Percentiles rank a stretch among this genome's conserved stretches.
These are phyloP conservation scores for Carex littledalei DNA, from an alignment of 176 grass and related monocot genomes.

Conservation along the genomic window DNA sequence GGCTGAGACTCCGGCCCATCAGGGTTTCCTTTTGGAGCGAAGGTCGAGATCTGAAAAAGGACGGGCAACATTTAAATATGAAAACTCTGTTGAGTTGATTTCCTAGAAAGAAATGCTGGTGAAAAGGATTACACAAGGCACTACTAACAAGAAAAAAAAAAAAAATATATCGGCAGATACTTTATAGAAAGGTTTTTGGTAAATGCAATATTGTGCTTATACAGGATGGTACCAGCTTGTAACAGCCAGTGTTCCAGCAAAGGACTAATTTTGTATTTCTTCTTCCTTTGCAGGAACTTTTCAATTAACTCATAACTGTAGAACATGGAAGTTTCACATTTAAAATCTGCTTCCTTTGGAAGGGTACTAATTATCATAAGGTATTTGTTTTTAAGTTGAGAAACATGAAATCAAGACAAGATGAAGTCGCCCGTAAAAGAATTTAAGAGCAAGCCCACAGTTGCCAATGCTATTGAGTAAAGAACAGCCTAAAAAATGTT, in stretches of 20 bases:
- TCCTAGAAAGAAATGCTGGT: not conserved
- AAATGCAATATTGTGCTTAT: not conserved
- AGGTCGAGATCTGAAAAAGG: not conserved
- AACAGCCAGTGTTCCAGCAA: not conserved
- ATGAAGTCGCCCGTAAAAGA: not conserved
- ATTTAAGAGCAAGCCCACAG: not conserved
- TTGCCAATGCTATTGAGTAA: not conserved
- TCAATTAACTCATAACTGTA: not conserved
- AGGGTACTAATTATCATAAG: not conserved
- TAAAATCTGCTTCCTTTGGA: not conserved
- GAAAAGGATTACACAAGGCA: not conserved
- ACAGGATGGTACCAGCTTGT: not conserved
- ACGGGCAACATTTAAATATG: not conserved
- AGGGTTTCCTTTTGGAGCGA: not conserved
- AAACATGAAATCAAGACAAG: not conserved
- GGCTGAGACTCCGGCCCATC: constrained; percentile 80
- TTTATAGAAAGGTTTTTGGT: not conserved
- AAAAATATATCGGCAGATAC: not conserved
- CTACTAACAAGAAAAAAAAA: not conserved
- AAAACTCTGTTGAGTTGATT: not conserved
- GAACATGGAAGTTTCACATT: not conserved
- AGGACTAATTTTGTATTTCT: not conserved
- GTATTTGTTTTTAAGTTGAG: not conserved
- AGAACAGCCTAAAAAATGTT: not conserved
- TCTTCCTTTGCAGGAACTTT: not conserved